These are phyloP conservation scores for Penstemon barbatus DNA, from an alignment of 257 asterid species.

Conservation along the genomic window DNA sequence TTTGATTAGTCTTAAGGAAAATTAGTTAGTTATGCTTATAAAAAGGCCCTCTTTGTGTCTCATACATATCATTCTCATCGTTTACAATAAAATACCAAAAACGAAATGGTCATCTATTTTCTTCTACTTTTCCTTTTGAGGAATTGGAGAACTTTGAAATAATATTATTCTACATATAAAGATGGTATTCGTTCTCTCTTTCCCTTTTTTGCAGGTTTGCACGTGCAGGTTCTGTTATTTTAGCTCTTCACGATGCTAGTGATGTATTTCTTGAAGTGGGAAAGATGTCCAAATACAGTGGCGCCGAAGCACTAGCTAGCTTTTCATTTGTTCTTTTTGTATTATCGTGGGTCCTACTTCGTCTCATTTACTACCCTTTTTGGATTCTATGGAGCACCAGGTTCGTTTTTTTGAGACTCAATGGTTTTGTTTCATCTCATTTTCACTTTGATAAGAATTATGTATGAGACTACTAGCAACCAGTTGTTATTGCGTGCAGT, in stretches of 20 bases:
- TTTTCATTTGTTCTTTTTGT: slow-evolving; percentile 72
- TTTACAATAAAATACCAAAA: too few relatives aligned
- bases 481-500: neutral
- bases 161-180: slow-evolving; percentile 8
- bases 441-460: neutral
- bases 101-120: too few relatives aligned
- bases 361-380: slow-evolving; percentile 81
- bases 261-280: slow-evolving; percentile 86
- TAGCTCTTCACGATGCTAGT: slow-evolving; percentile 96
- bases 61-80: too few relatives aligned
- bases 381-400: slow-evolving; percentile 96
- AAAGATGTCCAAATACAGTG: slow-evolving; percentile 94
- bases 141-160: neutral
- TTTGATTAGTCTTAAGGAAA: too few relatives aligned
- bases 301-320: slow-evolving; percentile 80
- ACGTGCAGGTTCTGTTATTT: slow-evolving; percentile 76
- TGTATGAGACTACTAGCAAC: neutral
- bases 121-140: too few relatives aligned
- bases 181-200: slow-evolving; percentile 2
- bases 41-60: too few relatives aligned
- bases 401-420: slow-evolving; percentile 29
- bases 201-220: slow-evolving; percentile 62
- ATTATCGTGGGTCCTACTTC: slow-evolving; percentile 68
- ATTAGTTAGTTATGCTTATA: too few relatives aligned
- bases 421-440: neutral